Evolutionary conservation across 305 asterid genomes (phyloP).

Genomic region (Fraxinus angustifolia): DNA sequence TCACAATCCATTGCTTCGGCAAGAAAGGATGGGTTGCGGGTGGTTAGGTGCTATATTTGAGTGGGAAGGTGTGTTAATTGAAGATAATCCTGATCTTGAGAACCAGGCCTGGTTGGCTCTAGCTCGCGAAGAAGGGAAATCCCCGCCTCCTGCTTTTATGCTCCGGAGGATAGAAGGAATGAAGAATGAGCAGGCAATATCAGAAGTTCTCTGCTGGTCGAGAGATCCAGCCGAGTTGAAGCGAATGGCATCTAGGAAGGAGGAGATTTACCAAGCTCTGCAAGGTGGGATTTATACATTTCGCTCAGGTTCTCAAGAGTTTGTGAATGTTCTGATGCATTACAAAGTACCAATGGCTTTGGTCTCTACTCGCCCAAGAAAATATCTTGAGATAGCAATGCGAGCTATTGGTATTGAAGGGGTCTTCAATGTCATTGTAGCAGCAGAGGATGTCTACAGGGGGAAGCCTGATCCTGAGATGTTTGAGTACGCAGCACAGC

Average conservation of each 20-base stretch:
- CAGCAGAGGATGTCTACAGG: slow-evolving; percentile 81
- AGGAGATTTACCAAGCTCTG: slow-evolving; percentile 72
- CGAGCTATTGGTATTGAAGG: slow-evolving; percentile 65
- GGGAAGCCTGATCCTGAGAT: slow-evolving; percentile 98
- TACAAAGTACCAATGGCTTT: slow-evolving; percentile 88
- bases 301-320: slow-evolving; percentile 77
- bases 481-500: slow-evolving; percentile 83
- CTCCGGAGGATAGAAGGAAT: slow-evolving; percentile 79
- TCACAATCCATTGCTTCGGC: slow-evolving; percentile 82
- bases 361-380: slow-evolving; percentile 84
- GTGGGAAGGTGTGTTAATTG: slow-evolving; percentile 91
- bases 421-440: slow-evolving; percentile 59
- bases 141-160: slow-evolving; percentile 73
- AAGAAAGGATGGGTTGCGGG: slow-evolving; percentile 90
- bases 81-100: slow-evolving; percentile 81
- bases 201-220: slow-evolving; percentile 95
- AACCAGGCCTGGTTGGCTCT: slow-evolving; percentile 86
- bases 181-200: slow-evolving; percentile 92
- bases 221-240: slow-evolving; percentile 63
- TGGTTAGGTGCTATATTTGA: slow-evolving; percentile 94
- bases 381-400: slow-evolving; percentile 60
- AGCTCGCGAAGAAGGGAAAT: slow-evolving; percentile 74
- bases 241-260: slow-evolving; percentile 69
- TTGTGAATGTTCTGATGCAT: slow-evolving; percentile 54
- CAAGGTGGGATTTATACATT: slow-evolving; percentile 75